phyloP scores from a whole-genome alignment of 2,329 filamentous ascomycete genomes.

The Arthrinium puccinioides region DNA sequence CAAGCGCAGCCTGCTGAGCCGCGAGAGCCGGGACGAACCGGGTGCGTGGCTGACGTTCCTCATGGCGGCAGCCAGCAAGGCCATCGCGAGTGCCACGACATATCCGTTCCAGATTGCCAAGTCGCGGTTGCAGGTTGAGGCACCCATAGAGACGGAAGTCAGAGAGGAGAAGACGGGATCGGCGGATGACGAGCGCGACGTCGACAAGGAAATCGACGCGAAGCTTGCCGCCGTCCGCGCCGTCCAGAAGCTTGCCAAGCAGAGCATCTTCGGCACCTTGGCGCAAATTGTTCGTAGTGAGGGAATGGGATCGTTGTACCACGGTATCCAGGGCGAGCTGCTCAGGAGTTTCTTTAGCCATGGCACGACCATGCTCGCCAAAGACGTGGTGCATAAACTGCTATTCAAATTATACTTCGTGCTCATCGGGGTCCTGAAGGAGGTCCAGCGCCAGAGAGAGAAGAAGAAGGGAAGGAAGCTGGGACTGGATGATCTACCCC shows the following conservation, averaged over 20 bases:
- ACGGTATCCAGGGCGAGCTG: slow-evolving; percentile 68
- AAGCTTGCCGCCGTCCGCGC: slow-evolving; percentile 17
- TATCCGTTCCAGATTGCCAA: slow-evolving; percentile 88
- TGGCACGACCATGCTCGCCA: slow-evolving; percentile 80
- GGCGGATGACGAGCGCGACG: slow-evolving; percentile 6
- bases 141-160: slow-evolving; percentile 14
- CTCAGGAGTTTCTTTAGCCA: slow-evolving; percentile 80
- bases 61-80: slow-evolving; percentile 70
- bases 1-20: slow-evolving; percentile 49
- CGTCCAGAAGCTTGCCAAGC: slow-evolving; percentile 20
- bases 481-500: background rate
- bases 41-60: slow-evolving; percentile 31
- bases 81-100: slow-evolving; percentile 65
- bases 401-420: slow-evolving; percentile 68
- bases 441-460: background rate
- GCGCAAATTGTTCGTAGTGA: slow-evolving; percentile 52
- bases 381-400: slow-evolving; percentile 66
- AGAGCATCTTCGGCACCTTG: slow-evolving; percentile 58
- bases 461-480: background rate
- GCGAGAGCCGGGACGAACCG: slow-evolving; percentile 29
- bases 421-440: slow-evolving; percentile 37
- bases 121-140: slow-evolving; percentile 57
- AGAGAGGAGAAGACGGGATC: slow-evolving; percentile 14
- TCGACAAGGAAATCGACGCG: slow-evolving; percentile 21
- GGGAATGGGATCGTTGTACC: slow-evolving; percentile 63